Percentiles rank a stretch among this genome's conserved stretches.
These are phyloP conservation scores for Hypocreales sp. DNA, from an alignment of 2,329 filamentous ascomycete genomes.

Conservation along the genomic window DNA sequence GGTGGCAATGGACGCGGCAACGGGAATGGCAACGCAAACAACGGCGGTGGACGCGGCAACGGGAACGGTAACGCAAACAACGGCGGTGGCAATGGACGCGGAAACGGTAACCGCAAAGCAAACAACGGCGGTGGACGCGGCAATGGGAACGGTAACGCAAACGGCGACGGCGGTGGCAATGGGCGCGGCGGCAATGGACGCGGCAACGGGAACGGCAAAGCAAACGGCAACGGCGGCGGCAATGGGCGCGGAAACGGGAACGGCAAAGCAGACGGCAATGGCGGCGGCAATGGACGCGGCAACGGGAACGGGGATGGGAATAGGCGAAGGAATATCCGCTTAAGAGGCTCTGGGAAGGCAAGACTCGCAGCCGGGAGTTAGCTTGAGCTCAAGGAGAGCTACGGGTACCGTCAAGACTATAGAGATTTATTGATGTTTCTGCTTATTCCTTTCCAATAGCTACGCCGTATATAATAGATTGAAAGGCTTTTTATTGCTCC, in stretches of 20 bases:
- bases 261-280: too few relatives aligned
- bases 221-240: slow-evolving; percentile 1
- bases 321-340: too few relatives aligned
- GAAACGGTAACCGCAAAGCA: slow-evolving; percentile 1
- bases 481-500: too few relatives aligned
- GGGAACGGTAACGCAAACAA: slow-evolving; percentile 5
- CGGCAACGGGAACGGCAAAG: slow-evolving; percentile 2
- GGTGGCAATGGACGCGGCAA: slow-evolving; percentile 17
- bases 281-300: slow-evolving; percentile 2
- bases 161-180: slow-evolving; percentile 1
- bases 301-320: too few relatives aligned
- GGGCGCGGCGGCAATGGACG: slow-evolving; percentile 1
- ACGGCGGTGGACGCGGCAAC: slow-evolving; percentile 3
- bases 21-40: slow-evolving; percentile 7
- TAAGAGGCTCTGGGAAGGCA: too few relatives aligned
- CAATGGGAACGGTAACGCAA: neutral
- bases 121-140: slow-evolving; percentile 1
- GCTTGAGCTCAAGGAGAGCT: too few relatives aligned
- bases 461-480: too few relatives aligned
- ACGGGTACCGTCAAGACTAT: too few relatives aligned
- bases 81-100: slow-evolving; percentile 2
- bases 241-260: neutral
- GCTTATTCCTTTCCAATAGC: too few relatives aligned
- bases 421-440: too few relatives aligned
- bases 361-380: too few relatives aligned